Evolutionary conservation across 2,329 filamentous ascomycete species (phyloP).

Genomic region (Epichloe brachyelytri): DNA sequence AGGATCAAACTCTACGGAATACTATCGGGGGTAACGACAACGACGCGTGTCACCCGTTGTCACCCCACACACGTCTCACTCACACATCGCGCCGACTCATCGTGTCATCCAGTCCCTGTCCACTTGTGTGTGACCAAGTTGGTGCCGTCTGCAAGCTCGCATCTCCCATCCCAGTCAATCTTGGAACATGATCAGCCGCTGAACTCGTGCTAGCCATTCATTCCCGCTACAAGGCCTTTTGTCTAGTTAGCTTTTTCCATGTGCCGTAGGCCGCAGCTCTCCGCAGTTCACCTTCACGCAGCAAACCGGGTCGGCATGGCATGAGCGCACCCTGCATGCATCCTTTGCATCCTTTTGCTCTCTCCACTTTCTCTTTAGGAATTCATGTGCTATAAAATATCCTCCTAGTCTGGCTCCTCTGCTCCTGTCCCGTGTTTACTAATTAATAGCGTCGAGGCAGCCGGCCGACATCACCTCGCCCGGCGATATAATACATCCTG

Average conservation of each 20-base stretch:
- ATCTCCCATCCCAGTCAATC: conserved; percentile 35
- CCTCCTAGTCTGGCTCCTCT: conserved; percentile 7
- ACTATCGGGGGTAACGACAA: neutral
- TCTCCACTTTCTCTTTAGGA: neutral
- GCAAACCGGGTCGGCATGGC: neutral
- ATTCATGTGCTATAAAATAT: conserved; percentile 11
- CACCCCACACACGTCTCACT: neutral
- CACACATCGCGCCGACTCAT: neutral
- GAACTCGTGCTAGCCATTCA: conserved; percentile 14
- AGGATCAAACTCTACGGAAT: too few species aligned
- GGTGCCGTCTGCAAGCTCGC: conserved; percentile 12
- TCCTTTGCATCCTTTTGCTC: neutral
- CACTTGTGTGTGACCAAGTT: conserved; percentile 14
- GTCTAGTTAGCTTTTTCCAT: neutral
- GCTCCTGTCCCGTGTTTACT: conserved; percentile 7
- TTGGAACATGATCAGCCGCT: conserved; percentile 36
- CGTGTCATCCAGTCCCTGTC: conserved; percentile 10
- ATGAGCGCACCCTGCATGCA: neutral
- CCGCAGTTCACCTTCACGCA: neutral
- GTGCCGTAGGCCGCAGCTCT: neutral
- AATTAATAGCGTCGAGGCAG: conserved; percentile 1
- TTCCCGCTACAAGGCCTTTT: conserved; percentile 8
- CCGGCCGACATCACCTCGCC: conserved; percentile 13
- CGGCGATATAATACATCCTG: conserved; percentile 5
- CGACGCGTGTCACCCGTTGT: neutral